A percentile compares a stretch with the other conserved stretches of the same genome.
Evolutionary conservation across 2,329 filamentous ascomycete genomes (phyloP).

Genomic region (Fusarium denticulatum): DNA sequence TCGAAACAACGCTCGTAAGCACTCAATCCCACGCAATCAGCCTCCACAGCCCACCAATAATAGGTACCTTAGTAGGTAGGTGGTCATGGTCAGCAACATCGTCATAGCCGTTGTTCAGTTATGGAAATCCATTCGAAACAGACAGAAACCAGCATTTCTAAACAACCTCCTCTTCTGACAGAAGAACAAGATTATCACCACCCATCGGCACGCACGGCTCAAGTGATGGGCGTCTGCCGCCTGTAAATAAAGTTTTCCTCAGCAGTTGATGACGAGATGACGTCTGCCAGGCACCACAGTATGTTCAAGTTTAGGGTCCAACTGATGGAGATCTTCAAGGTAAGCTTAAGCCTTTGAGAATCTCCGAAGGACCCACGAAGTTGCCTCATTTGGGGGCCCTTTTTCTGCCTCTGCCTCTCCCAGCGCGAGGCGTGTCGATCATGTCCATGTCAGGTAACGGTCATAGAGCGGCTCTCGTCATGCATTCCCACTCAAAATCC

Average conservation of each 20-base stretch:
- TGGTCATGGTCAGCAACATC: conserved; percentile 4
- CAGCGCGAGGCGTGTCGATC: conserved; percentile 18
- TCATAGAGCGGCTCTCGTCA: conserved; percentile 23
- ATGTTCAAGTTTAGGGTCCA: conserved; percentile 35
- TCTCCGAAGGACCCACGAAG: conserved; percentile 23
- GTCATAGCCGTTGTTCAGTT: conserved; percentile 19
- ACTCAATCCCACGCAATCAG: conserved; percentile 38
- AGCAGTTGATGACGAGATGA: conserved; percentile 27
- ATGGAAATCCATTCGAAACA: conserved; percentile 3
- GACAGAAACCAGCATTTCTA: not conserved
- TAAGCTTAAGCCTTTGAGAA: conserved; percentile 42
- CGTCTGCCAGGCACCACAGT: conserved; percentile 29
- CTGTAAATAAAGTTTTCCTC: conserved; percentile 21
- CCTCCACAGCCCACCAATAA: conserved; percentile 14
- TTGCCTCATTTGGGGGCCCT: conserved; percentile 1
- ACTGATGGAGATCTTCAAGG: conserved; percentile 31
- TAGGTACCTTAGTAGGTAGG: not conserved
- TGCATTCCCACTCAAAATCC: conserved; percentile 15
- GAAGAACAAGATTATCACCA: not conserved
- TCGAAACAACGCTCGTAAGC: conserved; percentile 36
- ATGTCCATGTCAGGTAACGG: conserved; percentile 23
- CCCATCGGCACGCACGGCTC: conserved; percentile 20
- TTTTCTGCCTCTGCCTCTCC: conserved; percentile 1
- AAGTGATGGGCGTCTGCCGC: not conserved
- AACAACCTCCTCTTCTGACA: not conserved